Evolutionary conservation across 768 basidiomycete genomes (phyloP), one percentile per base, ranked within the genome.

Genomic region (Pleurotus platypus): DNA sequence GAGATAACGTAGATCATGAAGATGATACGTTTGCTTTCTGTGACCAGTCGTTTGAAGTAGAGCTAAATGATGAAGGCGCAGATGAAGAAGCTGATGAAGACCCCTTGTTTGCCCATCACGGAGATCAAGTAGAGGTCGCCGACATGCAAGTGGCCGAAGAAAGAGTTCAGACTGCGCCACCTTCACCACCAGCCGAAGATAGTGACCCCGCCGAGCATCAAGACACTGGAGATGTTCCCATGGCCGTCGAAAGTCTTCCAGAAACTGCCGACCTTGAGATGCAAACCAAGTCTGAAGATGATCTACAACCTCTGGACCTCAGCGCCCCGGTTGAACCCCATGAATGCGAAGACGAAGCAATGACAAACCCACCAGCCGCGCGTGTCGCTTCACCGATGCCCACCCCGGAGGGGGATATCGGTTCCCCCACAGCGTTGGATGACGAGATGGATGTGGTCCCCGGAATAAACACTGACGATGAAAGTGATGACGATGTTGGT

Each of bases 401-500:
- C 20, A 9, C 15, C 15, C 49, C 4, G 16, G 27, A 27, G 27
- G 27, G 8, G 27, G 27, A 27, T 27, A 27, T 27, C 4, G 4
- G 27, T 8, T 6, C 8, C 8, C 27, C 3, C 5, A 8, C 27
- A 27, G 20, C 18, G 18, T 18, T 18, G 18, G 18, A 37, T 16
- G 12, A 15, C 15, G 37, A 40, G 20, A 39, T 40, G 57, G 22
- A 54, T 40, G 58, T 57, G 40, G 46, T 35, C 22, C 27, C 27
- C 27, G 56, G 45, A 1, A 42, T 47, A 27, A 60, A 57, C 49
- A 61, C 60, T 1, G 7, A 3, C 8, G 61, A 61, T 20, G 64
- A 60, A 3, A 72, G 66, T 8, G 72, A 67, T 27, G 74, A 74
- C 46, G 73, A 72, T 3, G 74, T 76, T 5, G 63, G 70, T 15